These are phyloP conservation scores for Akanthomyces muscarius DNA, from an alignment of 2,329 filamentous ascomycete species.

Conservation along the genomic window DNA sequence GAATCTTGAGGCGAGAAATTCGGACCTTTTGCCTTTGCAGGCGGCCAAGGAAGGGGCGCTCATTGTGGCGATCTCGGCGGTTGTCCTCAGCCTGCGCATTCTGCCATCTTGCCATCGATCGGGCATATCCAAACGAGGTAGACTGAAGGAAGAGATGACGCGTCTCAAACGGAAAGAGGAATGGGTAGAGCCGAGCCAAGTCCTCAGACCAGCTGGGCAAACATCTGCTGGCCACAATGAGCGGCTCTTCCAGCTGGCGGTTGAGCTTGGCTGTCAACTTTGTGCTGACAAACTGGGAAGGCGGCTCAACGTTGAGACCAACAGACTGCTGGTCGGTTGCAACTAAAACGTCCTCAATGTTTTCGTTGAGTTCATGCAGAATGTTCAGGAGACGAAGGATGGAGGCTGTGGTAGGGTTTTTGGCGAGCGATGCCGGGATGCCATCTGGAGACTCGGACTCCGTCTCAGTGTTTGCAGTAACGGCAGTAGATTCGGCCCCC, in stretches of 20 bases:
- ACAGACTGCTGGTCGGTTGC: conserved; percentile 65
- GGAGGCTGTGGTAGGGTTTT: conserved; percentile 77
- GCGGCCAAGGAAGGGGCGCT: conserved; percentile 84
- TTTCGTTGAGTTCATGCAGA: conserved; percentile 86
- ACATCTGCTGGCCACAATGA: conserved; percentile 96
- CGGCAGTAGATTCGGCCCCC: conserved; percentile 64
- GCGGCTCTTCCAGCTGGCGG: conserved; percentile 88
- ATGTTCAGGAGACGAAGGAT: conserved; percentile 87
- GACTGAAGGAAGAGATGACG: conserved; percentile 95
- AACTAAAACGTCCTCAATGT: conserved; percentile 83
- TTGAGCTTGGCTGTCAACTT: conserved; percentile 98
- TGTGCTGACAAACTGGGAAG: conserved; percentile 96
- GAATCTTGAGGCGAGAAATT: conserved; percentile 87
- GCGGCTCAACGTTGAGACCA: conserved; percentile 72
- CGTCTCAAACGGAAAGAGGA: conserved; percentile 97
- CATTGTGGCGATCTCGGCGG: conserved; percentile 79
- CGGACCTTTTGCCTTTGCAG: conserved; percentile 97
- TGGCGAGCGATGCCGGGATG: conserved; percentile 74
- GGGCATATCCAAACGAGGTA: conserved; percentile 94
- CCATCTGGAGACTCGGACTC: conserved; percentile 53
- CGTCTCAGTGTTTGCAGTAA: conserved; percentile 46
- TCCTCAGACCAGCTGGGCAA: conserved; percentile 96
- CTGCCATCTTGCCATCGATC: conserved; percentile 97
- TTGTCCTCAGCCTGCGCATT: conserved; percentile 82
- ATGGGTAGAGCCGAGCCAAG: conserved; percentile 86